phyloP scores from a whole-genome alignment of 768 basidiomycete genomes.

The Dioszegia hungarica region DNA sequence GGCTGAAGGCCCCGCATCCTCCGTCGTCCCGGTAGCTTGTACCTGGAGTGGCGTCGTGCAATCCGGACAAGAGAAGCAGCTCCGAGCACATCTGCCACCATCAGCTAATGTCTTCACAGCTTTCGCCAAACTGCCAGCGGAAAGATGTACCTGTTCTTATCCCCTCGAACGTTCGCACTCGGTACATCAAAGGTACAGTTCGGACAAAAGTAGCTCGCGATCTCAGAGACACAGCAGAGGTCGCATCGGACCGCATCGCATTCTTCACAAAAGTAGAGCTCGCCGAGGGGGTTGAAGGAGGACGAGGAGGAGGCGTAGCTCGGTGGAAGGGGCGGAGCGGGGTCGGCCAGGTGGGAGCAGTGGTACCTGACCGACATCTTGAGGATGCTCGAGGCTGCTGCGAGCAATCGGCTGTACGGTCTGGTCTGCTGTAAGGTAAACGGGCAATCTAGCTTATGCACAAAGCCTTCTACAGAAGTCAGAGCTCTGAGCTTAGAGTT shows the following conservation, averaged over 20 bases:
- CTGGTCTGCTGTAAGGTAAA: no score
- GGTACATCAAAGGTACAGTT: constrained; percentile 98
- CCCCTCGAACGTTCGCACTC: constrained; percentile 93
- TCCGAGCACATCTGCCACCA: constrained; percentile 77
- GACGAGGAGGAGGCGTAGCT: constrained; percentile 61
- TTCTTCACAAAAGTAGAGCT: constrained; percentile 95
- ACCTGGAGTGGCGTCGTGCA: constrained; percentile 85
- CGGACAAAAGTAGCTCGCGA: constrained; percentile 95
- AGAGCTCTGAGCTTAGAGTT: no score
- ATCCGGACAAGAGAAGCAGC: constrained; percentile 93
- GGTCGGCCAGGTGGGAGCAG: constrained; percentile 50
- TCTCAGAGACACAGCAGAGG: constrained; percentile 84
- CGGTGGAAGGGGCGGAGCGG: constrained; percentile 67
- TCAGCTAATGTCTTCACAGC: background rate
- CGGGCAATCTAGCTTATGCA: no score
- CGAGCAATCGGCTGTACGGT: no score
- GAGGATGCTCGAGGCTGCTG: no score
- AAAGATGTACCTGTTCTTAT: constrained; percentile 76
- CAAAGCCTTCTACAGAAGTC: no score
- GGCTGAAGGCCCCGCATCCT: constrained; percentile 46
- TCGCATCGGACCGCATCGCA: constrained; percentile 94
- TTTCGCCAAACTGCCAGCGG: background rate
- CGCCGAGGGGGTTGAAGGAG: constrained; percentile 75
- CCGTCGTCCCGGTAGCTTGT: constrained; percentile 66
- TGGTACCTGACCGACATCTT: constrained; percentile 46